Evolutionary conservation across 768 basidiomycete species (phyloP).

Genomic region (Suillus decipiens): DNA sequence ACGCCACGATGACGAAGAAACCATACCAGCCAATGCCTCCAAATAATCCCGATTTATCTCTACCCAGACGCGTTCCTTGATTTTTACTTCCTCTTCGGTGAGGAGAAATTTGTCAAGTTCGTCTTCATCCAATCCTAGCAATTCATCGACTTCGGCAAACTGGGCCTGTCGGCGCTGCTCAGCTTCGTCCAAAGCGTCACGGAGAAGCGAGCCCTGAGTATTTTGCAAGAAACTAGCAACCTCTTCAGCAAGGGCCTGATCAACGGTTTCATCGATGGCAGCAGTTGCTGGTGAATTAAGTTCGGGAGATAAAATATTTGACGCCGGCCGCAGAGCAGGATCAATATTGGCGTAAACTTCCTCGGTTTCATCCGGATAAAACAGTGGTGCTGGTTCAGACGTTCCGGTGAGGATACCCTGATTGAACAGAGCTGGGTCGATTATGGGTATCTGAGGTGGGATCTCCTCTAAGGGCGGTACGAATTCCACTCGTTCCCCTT

Average conservation of each 20-base stretch:
- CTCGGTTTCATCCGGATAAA: slow-evolving; percentile 47
- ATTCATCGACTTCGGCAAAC: slow-evolving; percentile 53
- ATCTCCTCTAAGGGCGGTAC: slow-evolving; percentile 18
- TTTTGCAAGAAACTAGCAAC: slow-evolving; percentile 67
- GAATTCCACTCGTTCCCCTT: slow-evolving; percentile 28
- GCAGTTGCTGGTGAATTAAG: slow-evolving; percentile 20
- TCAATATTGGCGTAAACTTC: slow-evolving; percentile 51
- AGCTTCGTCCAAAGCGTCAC: slow-evolving; percentile 65
- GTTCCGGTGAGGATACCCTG: slow-evolving; percentile 70
- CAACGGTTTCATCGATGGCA: slow-evolving; percentile 60
- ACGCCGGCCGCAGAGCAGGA: slow-evolving; percentile 46
- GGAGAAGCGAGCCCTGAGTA: slow-evolving; percentile 58
- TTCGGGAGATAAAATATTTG: slow-evolving; percentile 17
- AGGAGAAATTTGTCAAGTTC: slow-evolving; percentile 83
- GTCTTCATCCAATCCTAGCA: slow-evolving; percentile 84
- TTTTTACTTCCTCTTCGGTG: slow-evolving; percentile 75
- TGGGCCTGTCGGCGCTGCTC: slow-evolving; percentile 62
- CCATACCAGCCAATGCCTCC: slow-evolving; percentile 73
- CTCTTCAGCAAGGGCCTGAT: slow-evolving; percentile 66
- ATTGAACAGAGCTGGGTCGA: slow-evolving; percentile 63
- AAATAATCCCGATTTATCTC: slow-evolving; percentile 91
- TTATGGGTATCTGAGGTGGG: slow-evolving; percentile 24
- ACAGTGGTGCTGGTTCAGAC: slow-evolving; percentile 38
- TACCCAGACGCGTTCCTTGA: slow-evolving; percentile 93
- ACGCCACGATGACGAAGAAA: slow-evolving; percentile 6